Base-by-base conservation (phyloP, 495 filamentous ascomycete genomes). In the Entonaema liquescens region DNA sequence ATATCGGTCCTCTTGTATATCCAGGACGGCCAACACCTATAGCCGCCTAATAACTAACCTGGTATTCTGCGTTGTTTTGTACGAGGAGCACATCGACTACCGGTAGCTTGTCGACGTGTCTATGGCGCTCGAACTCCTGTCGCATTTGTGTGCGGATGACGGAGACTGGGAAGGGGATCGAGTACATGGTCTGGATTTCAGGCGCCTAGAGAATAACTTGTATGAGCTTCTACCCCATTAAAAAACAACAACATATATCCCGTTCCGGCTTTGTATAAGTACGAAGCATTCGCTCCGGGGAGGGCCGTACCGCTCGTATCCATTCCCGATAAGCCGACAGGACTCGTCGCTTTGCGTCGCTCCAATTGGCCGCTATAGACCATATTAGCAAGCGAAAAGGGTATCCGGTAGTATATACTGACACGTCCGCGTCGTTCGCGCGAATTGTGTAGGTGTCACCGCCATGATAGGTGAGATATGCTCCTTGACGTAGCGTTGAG, bases 171-270 rank as follows among this genome's bases (percentile, higher is more conserved):
- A 95, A 87, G 78, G 90, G 92, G 76, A 99, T 84, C 42, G 90
- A 90, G 87, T 99, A 99, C 92, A 97, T 97, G 62, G 89, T 90
- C 79, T 97, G 95, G 76, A 98, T 93, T 79, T 98, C 94, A 35
- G 95, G 95, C 58, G 93, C 94, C 95, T 99, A 77, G 53, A 53
- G 28, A 35, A 59, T 17, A 59, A 54, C 12, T 57, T 9, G 19
- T 29, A 54, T 67, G 64, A 42, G 42, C 42, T 17, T 47, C 17
- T 8, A n/a, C 15, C 19, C 42, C 21, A 23, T 23, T 19, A 21
- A 44, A 17, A 0, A 44, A 44, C 40, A 6, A 21, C 17, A 33
- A 7, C 40, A 7, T 28, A 15, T 6, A n/a, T 21, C 35, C 42
- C 15, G 13, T 47, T 28, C 8, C 4, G 28, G 40, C 29, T 2